These are phyloP conservation scores for Wickerhamiella occidentalis DNA, from an alignment of 805 yeast genomes.

Conservation along the genomic window DNA sequence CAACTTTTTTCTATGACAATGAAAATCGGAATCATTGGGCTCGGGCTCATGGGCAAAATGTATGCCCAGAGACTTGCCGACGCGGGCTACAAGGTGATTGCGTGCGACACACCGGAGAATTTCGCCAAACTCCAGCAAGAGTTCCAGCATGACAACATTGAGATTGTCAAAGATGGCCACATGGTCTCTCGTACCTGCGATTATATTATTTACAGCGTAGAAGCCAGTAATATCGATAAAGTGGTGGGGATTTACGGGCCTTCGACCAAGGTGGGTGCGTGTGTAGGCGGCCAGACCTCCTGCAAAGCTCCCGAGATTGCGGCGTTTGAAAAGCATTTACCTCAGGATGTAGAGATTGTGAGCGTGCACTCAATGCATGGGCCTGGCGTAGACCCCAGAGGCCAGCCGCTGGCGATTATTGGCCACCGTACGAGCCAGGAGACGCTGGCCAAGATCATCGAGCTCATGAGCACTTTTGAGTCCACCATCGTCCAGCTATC, in stretches of 20 bases:
- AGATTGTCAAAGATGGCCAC: slow-evolving; percentile 67
- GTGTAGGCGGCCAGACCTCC: slow-evolving; percentile 97
- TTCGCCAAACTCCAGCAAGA: slow-evolving; percentile 37
- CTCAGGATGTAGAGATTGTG: slow-evolving; percentile 69
- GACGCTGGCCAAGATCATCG: slow-evolving; percentile 47
- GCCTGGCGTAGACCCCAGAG: slow-evolving; percentile 75
- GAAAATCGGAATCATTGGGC: slow-evolving; percentile 79
- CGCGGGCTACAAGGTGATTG: slow-evolving; percentile 66
- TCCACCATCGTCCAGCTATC: slow-evolving; percentile 67
- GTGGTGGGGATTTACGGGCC: slow-evolving; percentile 75
- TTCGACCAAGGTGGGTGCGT: slow-evolving; percentile 68
- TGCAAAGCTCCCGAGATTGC: slow-evolving; percentile 83
- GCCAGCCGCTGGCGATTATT: slow-evolving; percentile 85
- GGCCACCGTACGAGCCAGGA: slow-evolving; percentile 53
- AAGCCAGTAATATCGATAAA: slow-evolving; percentile 68
- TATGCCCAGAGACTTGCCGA: slow-evolving; percentile 67
- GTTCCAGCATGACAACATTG: slow-evolving; percentile 30
- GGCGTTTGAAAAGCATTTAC: slow-evolving; percentile 69
- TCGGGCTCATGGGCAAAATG: slow-evolving; percentile 92
- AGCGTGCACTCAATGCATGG: slow-evolving; percentile 92
- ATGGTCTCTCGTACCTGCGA: slow-evolving; percentile 70
- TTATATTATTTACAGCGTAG: slow-evolving; percentile 80
- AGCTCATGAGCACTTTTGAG: slow-evolving; percentile 56
- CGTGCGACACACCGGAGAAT: slow-evolving; percentile 66
- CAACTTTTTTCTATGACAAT: neutral